Conservation (phyloP, 352 stramenopile species). For the Aphanomyces invadans region DNA sequence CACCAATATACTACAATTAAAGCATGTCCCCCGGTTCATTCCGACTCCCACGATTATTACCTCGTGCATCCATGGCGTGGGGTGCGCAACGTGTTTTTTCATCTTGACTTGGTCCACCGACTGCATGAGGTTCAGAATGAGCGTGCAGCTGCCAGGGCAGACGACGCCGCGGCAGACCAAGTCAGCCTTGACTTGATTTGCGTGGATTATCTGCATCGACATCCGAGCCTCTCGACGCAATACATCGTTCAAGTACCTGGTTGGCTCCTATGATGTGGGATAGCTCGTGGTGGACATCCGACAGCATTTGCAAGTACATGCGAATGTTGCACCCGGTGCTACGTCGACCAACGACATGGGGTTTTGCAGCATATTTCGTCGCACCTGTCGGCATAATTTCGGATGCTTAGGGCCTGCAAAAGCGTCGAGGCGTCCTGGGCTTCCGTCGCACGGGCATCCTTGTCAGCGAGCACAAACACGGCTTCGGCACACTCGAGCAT, state of each 20-base stretch:
- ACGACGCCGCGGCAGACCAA: slow-evolving; percentile 43
- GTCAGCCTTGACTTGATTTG: slow-evolving; percentile 38
- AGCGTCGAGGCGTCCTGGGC: slow-evolving; percentile 50
- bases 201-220: slow-evolving; percentile 26
- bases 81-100: slow-evolving; percentile 27
- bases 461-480: slow-evolving; percentile 57
- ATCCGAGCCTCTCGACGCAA: not conserved
- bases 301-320: slow-evolving; percentile 50
- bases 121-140: slow-evolving; percentile 61
- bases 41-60: too few relatives aligned
- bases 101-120: slow-evolving; percentile 42
- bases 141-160: slow-evolving; percentile 48
- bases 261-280: slow-evolving; percentile 48
- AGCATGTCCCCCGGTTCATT: too few relatives aligned
- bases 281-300: slow-evolving; percentile 33
- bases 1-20: slow-evolving; percentile 45
- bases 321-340: slow-evolving; percentile 36
- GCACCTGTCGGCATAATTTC: slow-evolving; percentile 45
- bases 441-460: slow-evolving; percentile 26
- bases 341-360: not conserved
- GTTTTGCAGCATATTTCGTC: not conserved
- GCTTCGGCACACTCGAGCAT: slow-evolving; percentile 40
- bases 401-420: slow-evolving; percentile 47
- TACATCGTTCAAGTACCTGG: slow-evolving; percentile 20
- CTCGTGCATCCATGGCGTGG: slow-evolving; percentile 57